A percentile compares a stretch with the other conserved stretches of the same genome.
These are phyloP conservation scores for Massariosphaeria phaeospora DNA, from an alignment of 495 filamentous ascomycete species.

Conservation along the genomic window DNA sequence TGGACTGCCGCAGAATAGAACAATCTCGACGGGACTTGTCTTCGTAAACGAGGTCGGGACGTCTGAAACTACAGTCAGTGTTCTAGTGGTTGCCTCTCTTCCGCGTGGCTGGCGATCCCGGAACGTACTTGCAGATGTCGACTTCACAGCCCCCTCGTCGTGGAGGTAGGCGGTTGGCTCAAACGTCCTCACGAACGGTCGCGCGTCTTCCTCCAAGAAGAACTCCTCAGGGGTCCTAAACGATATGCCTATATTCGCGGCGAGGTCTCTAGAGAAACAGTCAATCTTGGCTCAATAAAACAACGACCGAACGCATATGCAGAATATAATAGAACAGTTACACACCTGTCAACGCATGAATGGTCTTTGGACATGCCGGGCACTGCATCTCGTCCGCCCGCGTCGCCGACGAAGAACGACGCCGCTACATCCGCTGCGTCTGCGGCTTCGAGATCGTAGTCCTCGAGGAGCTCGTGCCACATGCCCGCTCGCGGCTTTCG, in stretches of 20 bases:
- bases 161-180: constrained; percentile 55
- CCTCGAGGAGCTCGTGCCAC: constrained; percentile 78
- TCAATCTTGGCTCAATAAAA: constrained; percentile 22
- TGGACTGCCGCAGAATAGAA: constrained; percentile 83
- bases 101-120: constrained; percentile 31
- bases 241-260: constrained; percentile 69
- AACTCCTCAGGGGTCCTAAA: constrained; percentile 90
- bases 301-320: not conserved
- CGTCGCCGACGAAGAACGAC: constrained; percentile 89
- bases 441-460: constrained; percentile 60
- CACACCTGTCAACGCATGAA: constrained; percentile 74
- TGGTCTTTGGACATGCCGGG: constrained; percentile 51
- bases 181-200: constrained; percentile 62
- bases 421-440: constrained; percentile 58
- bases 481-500: constrained; percentile 86
- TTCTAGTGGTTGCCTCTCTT: not conserved
- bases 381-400: constrained; percentile 54
- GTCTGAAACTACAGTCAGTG: constrained; percentile 11
- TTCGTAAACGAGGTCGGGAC: constrained; percentile 52
- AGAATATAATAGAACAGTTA: constrained; percentile 6
- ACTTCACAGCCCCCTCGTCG: constrained; percentile 24
- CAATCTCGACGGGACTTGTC: constrained; percentile 62
- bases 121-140: constrained; percentile 37
- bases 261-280: constrained; percentile 68
- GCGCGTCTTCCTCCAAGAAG: constrained; percentile 63